Percentiles rank a stretch among this genome's conserved stretches.
These are phyloP conservation scores for Rhododendron williamsianum DNA, from an alignment of 148 eudicot species.

Conservation along the genomic window DNA sequence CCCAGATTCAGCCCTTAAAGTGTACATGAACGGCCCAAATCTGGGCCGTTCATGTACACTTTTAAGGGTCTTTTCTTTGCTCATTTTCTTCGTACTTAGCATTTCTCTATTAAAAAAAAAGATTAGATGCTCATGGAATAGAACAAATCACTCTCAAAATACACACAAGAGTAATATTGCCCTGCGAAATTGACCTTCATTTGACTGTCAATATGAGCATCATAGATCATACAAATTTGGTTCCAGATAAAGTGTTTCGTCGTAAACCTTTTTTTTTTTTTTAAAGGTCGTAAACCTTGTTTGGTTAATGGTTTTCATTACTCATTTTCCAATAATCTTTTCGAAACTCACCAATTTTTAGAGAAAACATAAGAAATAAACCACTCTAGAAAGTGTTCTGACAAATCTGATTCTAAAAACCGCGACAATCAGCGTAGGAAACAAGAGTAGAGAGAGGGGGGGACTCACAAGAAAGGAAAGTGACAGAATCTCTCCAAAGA, in stretches of 20 bases:
- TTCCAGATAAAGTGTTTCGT: not conserved
- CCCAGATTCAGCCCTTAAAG: too few species aligned
- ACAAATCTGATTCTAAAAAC: not conserved
- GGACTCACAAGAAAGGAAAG: not conserved
- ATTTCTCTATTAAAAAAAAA: too few species aligned
- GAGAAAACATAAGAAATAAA: not conserved
- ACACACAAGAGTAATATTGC: not conserved
- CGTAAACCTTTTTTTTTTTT: not conserved
- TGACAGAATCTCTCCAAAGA: not conserved
- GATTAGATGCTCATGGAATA: not conserved
- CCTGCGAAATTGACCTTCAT: not conserved
- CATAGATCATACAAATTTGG: not conserved
- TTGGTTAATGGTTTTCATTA: not conserved
- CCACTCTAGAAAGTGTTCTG: not conserved
- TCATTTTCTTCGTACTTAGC: too few species aligned
- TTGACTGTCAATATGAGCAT: not conserved
- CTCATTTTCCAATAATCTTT: not conserved
- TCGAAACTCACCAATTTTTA: not conserved
- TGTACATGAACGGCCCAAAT: too few species aligned
- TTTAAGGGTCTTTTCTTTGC: too few species aligned
- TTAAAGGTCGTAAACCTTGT: not conserved
- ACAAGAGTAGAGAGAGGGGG: not conserved
- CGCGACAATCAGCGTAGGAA: not conserved
- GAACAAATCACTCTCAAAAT: not conserved
- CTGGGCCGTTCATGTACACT: too few species aligned